Percentiles rank a stretch among this genome's conserved stretches.
These are phyloP conservation scores for Verticillium nonalfalfae DNA, from an alignment of 2,329 filamentous ascomycete species.

Conservation along the genomic window DNA sequence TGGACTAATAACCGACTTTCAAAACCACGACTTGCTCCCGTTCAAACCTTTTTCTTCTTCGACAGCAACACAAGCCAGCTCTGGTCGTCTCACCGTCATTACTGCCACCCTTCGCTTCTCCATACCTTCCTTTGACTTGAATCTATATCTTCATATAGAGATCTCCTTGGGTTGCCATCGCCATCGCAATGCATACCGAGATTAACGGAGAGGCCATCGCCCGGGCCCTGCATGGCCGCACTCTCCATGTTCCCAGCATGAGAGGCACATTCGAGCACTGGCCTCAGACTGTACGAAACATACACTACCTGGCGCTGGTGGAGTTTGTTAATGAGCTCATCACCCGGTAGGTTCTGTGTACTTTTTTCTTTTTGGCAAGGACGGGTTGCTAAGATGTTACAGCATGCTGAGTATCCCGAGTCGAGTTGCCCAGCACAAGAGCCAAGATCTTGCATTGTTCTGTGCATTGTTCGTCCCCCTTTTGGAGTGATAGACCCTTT, in stretches of 20 bases:
- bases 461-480: slow-evolving; percentile 4
- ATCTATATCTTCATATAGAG: background rate
- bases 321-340: slow-evolving; percentile 7
- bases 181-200: slow-evolving; percentile 4
- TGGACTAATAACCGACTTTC: too few relatives aligned
- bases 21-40: background rate
- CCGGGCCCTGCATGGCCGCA: slow-evolving; percentile 18
- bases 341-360: background rate
- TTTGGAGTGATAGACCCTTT: background rate
- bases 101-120: too few relatives aligned
- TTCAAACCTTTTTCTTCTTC: background rate
- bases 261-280: slow-evolving; percentile 16
- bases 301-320: slow-evolving; percentile 12
- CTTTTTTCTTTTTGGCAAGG: too few relatives aligned
- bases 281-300: slow-evolving; percentile 15
- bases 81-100: too few relatives aligned
- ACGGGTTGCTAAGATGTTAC: background rate
- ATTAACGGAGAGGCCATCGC: background rate
- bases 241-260: slow-evolving; percentile 19
- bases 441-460: slow-evolving; percentile 22
- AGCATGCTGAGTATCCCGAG: slow-evolving; percentile 14
- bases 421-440: slow-evolving; percentile 28
- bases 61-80: too few relatives aligned
- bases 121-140: too few relatives aligned
- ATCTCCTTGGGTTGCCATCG: background rate